Evolutionary conservation across 257 asterid species (phyloP), one percentile per base, ranked within the genome.

Genomic region (Scutellaria baicalensis): DNA sequence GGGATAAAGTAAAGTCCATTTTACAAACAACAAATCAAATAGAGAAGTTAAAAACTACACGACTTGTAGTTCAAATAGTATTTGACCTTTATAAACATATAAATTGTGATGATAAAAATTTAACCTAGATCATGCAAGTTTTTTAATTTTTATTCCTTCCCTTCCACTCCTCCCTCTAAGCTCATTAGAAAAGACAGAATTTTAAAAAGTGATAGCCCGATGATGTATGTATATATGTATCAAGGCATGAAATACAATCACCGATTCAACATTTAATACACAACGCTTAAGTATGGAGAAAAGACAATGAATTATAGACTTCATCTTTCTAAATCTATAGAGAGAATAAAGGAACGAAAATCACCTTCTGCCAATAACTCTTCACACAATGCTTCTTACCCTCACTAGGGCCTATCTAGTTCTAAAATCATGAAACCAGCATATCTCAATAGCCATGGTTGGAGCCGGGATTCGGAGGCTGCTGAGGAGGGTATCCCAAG

Each of bases 391-490:
- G 44, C 35, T 69, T 58, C 59, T 70, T 59, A 47, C 27, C 1
- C 31, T 16, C 3, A 27, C 33, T 27, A 27, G 33, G 33, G 18
- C 54, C 33, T 59, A n/a, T 12, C 62, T 48, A 59, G 42, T 36
- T 33, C 38, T 39, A 60, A 59, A 56, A 47, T 21, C 3, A 59
- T 3, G 49, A 8, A 17, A 13, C 6, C 23, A 40, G 9, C 63
- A 38, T 23, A 43, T 33, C 56, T 69, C 74, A 69, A 58, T 57
- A 69, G 11, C 74, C 74, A 6, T 57, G 58, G 39, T 5, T 57
- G 39, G 74, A 58, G 59, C 74, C 67, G 18, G 74, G 74, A 11
- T 69, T 69, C 1, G 74, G 43, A 44, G 74, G 67, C 67, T 57
- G 74, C 74, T 17, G 74, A 58, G 33, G 4, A 27, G 33, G 33